Evolutionary conservation across 805 yeast species (phyloP).

Genomic region (Monosporozyma solicola): DNA sequence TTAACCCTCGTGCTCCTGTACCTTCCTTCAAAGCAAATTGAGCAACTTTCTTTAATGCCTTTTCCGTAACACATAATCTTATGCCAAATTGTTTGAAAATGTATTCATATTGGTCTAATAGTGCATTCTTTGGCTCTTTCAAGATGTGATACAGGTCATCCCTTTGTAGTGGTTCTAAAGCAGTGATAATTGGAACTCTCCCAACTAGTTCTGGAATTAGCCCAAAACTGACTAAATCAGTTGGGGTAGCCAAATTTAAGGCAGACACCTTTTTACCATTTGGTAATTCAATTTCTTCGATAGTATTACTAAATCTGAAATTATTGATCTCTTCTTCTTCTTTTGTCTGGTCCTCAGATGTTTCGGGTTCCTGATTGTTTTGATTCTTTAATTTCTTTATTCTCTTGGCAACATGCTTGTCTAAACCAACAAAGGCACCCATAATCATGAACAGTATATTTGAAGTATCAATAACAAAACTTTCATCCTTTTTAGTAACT

Average conservation of each 20-base stretch:
- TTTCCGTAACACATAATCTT: constrained; percentile 38
- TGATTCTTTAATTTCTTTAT: constrained; percentile 11
- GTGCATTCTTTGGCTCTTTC: constrained; percentile 47
- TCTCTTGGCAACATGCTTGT: constrained; percentile 38
- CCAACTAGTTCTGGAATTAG: constrained; percentile 54
- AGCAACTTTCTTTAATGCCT: constrained; percentile 42
- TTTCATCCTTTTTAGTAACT: constrained; percentile 33
- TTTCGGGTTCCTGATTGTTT: constrained; percentile 4
- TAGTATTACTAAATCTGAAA: constrained; percentile 18
- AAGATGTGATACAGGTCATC: constrained; percentile 41
- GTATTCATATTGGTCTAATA: constrained; percentile 45
- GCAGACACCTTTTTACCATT: constrained; percentile 35
- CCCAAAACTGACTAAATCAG: constrained; percentile 44
- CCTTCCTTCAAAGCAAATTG: constrained; percentile 41
- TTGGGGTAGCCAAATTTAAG: constrained; percentile 39
- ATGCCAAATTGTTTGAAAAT: constrained; percentile 47
- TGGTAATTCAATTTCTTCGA: constrained; percentile 31
- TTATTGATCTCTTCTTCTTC: constrained; percentile 9
- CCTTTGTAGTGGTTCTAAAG: constrained; percentile 38
- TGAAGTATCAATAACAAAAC: constrained; percentile 44
- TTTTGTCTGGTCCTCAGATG: background rate
- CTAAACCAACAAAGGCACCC: constrained; percentile 58
- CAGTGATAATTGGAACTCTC: constrained; percentile 46
- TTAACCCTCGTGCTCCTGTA: constrained; percentile 54
- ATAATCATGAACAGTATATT: constrained; percentile 47